Evolutionary conservation across 768 basidiomycete species (phyloP).

Genomic region (Hypsizygus marmoreus): DNA sequence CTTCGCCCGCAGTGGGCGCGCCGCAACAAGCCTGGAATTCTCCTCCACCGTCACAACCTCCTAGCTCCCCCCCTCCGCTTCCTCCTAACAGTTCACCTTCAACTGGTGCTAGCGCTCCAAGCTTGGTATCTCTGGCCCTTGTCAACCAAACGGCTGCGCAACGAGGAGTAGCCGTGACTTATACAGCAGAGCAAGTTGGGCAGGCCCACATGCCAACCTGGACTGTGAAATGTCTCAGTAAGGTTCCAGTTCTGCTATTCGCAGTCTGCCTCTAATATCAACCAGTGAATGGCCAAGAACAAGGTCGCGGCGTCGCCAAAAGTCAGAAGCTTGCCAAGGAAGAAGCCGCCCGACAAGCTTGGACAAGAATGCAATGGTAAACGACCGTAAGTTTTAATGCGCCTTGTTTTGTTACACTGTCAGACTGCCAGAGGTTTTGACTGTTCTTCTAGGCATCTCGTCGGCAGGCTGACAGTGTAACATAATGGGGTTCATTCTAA

Average conservation of each 20-base stretch:
- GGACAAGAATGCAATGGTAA: constrained; percentile 54
- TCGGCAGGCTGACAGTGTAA: constrained; percentile 19
- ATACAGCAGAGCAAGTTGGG: constrained; percentile 48
- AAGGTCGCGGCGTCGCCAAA: constrained; percentile 52
- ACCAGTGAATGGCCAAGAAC: constrained; percentile 52
- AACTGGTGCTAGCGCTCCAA: constrained; percentile 13
- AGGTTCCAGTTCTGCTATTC: constrained; percentile 19
- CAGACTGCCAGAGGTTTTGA: constrained; percentile 15
- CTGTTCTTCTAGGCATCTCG: constrained; percentile 2
- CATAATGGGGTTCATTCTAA: constrained; percentile 14
- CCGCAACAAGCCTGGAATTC: constrained; percentile 14
- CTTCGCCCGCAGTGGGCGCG: constrained; percentile 11
- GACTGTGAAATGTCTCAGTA: constrained; percentile 56
- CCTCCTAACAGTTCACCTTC: constrained; percentile 23
- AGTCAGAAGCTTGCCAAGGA: constrained; percentile 71
- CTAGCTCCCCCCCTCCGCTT: constrained; percentile 35
- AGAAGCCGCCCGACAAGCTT: constrained; percentile 65
- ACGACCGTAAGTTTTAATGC: constrained; percentile 11
- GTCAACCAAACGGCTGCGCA: constrained; percentile 58
- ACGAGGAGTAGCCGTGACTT: constrained; percentile 43
- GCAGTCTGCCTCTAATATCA: not conserved
- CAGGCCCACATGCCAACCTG: constrained; percentile 59
- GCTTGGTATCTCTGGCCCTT: constrained; percentile 43
- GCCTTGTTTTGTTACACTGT: constrained; percentile 18
- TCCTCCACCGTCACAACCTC: constrained; percentile 26